These are phyloP conservation scores for Bacidia gigantensis DNA, from an alignment of 495 filamentous ascomycete genomes.

Conservation along the genomic window DNA sequence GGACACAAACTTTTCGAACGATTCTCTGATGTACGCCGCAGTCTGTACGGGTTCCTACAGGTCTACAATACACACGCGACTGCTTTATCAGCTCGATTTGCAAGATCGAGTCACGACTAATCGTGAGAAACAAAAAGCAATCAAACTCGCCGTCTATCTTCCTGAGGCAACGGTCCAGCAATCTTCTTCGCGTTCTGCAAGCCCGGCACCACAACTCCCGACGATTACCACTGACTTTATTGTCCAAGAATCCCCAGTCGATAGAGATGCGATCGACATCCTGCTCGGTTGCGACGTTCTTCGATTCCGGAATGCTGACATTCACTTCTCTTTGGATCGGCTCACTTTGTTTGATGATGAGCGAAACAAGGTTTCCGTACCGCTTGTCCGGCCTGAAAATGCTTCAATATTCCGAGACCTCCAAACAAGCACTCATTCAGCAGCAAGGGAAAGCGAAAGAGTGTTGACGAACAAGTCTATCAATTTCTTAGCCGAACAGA, in stretches of 20 bases:
- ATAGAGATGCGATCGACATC: conserved; percentile 51
- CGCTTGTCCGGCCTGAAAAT: conserved; percentile 85
- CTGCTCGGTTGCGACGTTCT: conserved; percentile 81
- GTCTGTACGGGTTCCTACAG: conserved; percentile 84
- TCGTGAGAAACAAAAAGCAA: conserved; percentile 44
- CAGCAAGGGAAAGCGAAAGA: neutral
- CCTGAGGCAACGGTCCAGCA: conserved; percentile 78
- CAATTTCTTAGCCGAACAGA: neutral
- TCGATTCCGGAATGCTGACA: conserved; percentile 74
- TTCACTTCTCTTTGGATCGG: conserved; percentile 81
- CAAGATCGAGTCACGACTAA: conserved; percentile 50
- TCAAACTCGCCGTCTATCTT: conserved; percentile 72
- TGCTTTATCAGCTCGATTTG: conserved; percentile 60
- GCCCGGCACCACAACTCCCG: conserved; percentile 68
- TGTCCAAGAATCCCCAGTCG: conserved; percentile 42
- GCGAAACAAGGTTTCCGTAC: conserved; percentile 76
- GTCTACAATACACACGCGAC: conserved; percentile 58
- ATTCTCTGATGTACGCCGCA: conserved; percentile 76
- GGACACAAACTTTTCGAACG: conserved; percentile 70
- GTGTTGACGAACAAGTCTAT: neutral
- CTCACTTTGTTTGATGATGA: conserved; percentile 79
- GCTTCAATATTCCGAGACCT: conserved; percentile 66
- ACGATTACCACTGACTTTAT: conserved; percentile 64
- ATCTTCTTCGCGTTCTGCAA: conserved; percentile 55
- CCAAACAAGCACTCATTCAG: conserved; percentile 32